Evolutionary conservation across 148 eudicot species (phyloP).

Genomic region (Fagopyrum esculentum): DNA sequence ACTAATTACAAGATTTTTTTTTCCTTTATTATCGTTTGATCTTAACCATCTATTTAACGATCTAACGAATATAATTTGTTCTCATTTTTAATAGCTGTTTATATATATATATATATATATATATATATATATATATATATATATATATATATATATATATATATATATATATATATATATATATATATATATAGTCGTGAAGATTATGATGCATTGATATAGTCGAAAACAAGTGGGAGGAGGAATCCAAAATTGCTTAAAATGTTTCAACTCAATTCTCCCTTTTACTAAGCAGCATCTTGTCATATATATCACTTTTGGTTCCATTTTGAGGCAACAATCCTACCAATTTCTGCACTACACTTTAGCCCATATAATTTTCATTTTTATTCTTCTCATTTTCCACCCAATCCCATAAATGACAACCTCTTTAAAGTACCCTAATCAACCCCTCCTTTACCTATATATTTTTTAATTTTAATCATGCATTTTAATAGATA

Average conservation of each 20-base stretch:
- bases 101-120: not conserved
- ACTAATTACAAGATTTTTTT: too few relatives aligned
- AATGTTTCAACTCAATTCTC: constrained; percentile 15
- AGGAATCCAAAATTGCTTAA: constrained; percentile 6
- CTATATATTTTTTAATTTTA: too few relatives aligned
- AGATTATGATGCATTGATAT: not conserved
- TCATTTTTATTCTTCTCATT: not conserved
- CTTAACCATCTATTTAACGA: too few relatives aligned
- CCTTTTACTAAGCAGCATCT: constrained; percentile 30
- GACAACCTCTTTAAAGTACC: too few relatives aligned
- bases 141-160: not conserved
- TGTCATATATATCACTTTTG: constrained; percentile 28
- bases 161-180: not conserved
- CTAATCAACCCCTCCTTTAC: too few relatives aligned
- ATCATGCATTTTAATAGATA: too few relatives aligned
- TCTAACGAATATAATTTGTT: too few relatives aligned
- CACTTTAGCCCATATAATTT: not conserved
- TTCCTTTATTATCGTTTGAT: too few relatives aligned
- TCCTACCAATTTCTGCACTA: constrained; percentile 1
- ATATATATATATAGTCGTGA: not conserved
- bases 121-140: not conserved
- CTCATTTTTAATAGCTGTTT: too few relatives aligned
- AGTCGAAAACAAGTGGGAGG: not conserved
- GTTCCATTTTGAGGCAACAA: constrained; percentile 32
- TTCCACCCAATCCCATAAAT: not conserved